These are phyloP conservation scores for Melastoma candidum DNA, from an alignment of 441 rosid genomes.

Conservation along the genomic window DNA sequence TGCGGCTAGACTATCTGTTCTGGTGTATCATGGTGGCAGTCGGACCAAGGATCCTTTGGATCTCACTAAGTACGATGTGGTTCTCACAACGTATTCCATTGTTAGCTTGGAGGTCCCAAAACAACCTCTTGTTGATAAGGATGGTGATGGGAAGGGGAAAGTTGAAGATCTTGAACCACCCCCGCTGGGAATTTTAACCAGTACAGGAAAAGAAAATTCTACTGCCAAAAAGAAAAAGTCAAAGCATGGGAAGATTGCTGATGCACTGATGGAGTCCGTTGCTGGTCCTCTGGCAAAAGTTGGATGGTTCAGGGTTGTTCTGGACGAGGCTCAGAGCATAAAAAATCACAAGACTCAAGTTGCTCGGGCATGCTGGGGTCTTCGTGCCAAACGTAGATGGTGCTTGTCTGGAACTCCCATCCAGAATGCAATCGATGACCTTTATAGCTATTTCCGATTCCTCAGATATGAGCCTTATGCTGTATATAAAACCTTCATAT, in stretches of 20 bases:
- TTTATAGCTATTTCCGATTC: constrained; percentile 90
- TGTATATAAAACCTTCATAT: constrained; percentile 47
- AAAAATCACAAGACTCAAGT: constrained; percentile 88
- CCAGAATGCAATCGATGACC: constrained; percentile 88
- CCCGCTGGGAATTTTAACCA: constrained; percentile 23
- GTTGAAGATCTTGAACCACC: constrained; percentile 29
- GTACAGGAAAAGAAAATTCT: constrained; percentile 49
- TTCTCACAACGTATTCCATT: constrained; percentile 80
- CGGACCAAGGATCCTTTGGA: constrained; percentile 76
- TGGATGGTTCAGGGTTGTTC: constrained; percentile 80
- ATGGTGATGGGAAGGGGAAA: constrained; percentile 47
- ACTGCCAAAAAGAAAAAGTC: constrained; percentile 28
- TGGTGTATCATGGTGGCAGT: constrained; percentile 75
- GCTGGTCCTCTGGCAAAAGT: constrained; percentile 85
- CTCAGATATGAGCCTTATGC: constrained; percentile 80
- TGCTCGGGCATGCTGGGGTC: constrained; percentile 97
- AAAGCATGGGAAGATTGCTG: constrained; percentile 43
- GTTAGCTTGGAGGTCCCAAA: constrained; percentile 95
- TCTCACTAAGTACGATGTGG: constrained; percentile 80
- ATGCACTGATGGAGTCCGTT: constrained; percentile 31
- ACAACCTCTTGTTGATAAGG: constrained; percentile 54
- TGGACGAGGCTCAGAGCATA: constrained; percentile 96
- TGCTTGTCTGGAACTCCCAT: constrained; percentile 96
- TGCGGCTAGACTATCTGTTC: constrained; percentile 56
- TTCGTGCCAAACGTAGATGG: constrained; percentile 94